Conservation (phyloP, 192 early-diverging fungal species). For the Coemansia sp. region DNA sequence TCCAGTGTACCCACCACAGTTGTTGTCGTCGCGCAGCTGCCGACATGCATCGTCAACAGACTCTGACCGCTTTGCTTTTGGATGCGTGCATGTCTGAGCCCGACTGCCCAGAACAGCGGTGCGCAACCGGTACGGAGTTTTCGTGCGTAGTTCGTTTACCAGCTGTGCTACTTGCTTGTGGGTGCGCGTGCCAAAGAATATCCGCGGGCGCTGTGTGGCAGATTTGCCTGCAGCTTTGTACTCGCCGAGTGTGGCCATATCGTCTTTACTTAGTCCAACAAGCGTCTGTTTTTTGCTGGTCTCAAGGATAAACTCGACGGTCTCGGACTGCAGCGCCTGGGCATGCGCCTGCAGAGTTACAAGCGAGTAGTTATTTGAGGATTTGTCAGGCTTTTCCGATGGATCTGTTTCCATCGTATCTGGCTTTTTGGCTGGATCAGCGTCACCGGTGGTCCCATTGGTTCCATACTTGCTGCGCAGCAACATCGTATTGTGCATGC, state of each 20-base stretch:
- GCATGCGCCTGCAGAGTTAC: no score
- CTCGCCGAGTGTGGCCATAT: slow-evolving; percentile 18
- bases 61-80: slow-evolving; percentile 20
- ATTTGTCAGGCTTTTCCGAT: no score
- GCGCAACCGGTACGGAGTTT: slow-evolving; percentile 57
- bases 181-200: slow-evolving; percentile 60
- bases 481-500: slow-evolving; percentile 35
- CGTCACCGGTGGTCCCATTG: slow-evolving; percentile 5
- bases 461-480: slow-evolving; percentile 1
- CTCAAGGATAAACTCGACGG: slow-evolving; percentile 12
- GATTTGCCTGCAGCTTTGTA: not conserved
- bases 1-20: slow-evolving; percentile 14
- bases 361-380: no score
- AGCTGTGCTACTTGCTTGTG: slow-evolving; percentile 64
- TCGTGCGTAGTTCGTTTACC: slow-evolving; percentile 56
- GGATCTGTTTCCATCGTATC: not conserved
- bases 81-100: slow-evolving; percentile 57
- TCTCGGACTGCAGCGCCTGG: not conserved
- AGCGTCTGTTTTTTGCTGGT: slow-evolving; percentile 8
- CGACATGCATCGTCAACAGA: slow-evolving; percentile 40
- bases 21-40: slow-evolving; percentile 28
- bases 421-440: not conserved
- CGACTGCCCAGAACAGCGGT: slow-evolving; percentile 58
- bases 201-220: slow-evolving; percentile 16
- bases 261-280: slow-evolving; percentile 14